phyloP scores from a whole-genome alignment of 176 grass and related monocot genomes.

The Oryza meyeriana region DNA sequence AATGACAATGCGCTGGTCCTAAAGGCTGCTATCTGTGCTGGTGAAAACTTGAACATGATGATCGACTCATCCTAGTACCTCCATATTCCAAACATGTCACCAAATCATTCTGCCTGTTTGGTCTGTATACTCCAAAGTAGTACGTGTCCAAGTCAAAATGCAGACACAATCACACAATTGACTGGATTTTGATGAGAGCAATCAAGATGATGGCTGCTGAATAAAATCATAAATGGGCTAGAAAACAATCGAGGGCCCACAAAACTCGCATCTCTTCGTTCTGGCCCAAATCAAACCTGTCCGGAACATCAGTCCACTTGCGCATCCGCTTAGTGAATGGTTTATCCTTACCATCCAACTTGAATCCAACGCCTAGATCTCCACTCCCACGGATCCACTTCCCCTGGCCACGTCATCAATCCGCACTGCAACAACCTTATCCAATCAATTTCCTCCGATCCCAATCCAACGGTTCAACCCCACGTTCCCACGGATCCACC shows the following conservation, averaged over 20 bases:
- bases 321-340: not conserved
- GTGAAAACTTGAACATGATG: too few species aligned
- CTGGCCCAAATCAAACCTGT: not conserved
- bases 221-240: too few species aligned
- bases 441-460: not conserved
- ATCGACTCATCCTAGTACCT: too few species aligned
- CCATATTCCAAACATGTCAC: too few species aligned
- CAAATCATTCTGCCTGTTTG: too few species aligned
- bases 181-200: not conserved
- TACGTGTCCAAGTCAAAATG: not conserved
- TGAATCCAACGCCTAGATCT: not conserved
- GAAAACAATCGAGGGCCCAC: not conserved
- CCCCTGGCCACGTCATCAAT: constrained; percentile 48
- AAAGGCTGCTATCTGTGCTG: too few species aligned
- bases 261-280: not conserved
- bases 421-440: not conserved
- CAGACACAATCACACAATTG: not conserved
- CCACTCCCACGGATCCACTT: not conserved
- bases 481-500: constrained; percentile 28
- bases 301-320: not conserved
- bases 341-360: not conserved
- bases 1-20: not conserved
- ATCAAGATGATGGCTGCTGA: not conserved
- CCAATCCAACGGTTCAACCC: constrained; percentile 14
- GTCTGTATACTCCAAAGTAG: too few species aligned